phyloP scores from a whole-genome alignment of 345 rosid species.

The Cardamine resedifolia region DNA sequence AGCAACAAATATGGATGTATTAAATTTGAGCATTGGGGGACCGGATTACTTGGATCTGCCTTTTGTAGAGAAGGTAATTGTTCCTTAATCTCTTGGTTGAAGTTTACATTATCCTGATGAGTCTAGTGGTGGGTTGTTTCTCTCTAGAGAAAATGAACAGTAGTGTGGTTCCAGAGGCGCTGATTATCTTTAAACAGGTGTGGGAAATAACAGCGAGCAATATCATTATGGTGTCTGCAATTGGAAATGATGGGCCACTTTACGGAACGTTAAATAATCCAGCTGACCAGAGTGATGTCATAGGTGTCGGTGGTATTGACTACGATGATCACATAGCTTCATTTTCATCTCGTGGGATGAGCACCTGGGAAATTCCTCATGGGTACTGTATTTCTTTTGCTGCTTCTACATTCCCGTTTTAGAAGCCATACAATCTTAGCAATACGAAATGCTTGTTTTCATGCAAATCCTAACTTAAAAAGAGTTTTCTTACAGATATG shows the following conservation, averaged over 20 bases:
- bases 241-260: slow-evolving; percentile 99
- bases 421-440: neutral
- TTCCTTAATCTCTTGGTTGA: slow-evolving; percentile 16
- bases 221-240: slow-evolving; percentile 99
- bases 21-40: slow-evolving; percentile 97
- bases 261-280: slow-evolving; percentile 97
- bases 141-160: slow-evolving; percentile 17
- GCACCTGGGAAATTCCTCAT: slow-evolving; percentile 99
- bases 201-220: slow-evolving; percentile 99
- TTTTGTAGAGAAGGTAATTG: slow-evolving; percentile 87
- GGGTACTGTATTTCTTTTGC: slow-evolving; percentile 55
- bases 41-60: slow-evolving; percentile 99
- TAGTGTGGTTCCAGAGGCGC: neutral
- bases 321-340: slow-evolving; percentile 96
- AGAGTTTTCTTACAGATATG: slow-evolving; percentile 56
- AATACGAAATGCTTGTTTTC: slow-evolving; percentile 1
- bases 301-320: slow-evolving; percentile 99
- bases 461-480: neutral
- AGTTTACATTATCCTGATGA: slow-evolving; percentile 1
- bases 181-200: slow-evolving; percentile 53
- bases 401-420: slow-evolving; percentile 8
- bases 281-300: slow-evolving; percentile 98
- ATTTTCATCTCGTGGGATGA: slow-evolving; percentile 99
- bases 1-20: slow-evolving; percentile 88
- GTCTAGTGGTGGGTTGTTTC: slow-evolving; percentile 16